Evolutionary conservation across 2,329 filamentous ascomycete genomes (phyloP).

Genomic region (Colletotrichum magnum): DNA sequence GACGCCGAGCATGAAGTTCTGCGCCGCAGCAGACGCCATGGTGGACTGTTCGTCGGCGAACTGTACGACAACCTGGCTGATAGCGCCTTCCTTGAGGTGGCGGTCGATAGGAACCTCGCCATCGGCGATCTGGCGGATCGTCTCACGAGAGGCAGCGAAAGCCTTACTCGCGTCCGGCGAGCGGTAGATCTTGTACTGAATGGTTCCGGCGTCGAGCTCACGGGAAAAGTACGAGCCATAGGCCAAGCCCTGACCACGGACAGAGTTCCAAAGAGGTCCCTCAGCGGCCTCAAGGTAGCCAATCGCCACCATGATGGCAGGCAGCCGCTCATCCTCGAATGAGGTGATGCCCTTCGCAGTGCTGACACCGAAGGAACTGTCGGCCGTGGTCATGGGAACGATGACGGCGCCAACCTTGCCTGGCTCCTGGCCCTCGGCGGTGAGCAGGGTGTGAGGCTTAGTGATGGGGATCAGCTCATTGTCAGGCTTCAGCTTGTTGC

Average conservation of each 20-base stretch:
- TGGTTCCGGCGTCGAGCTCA: constrained; percentile 82
- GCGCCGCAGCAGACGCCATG: constrained; percentile 83
- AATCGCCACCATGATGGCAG: constrained; percentile 88
- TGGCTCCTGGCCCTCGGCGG: constrained; percentile 79
- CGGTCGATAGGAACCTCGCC: constrained; percentile 82
- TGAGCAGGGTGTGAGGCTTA: constrained; percentile 79
- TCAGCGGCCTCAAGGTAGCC: constrained; percentile 95
- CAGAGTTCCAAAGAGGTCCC: constrained; percentile 93
- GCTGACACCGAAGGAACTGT: constrained; percentile 89
- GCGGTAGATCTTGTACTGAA: constrained; percentile 90
- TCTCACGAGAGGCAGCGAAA: constrained; percentile 80
- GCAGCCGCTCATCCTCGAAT: constrained; percentile 82
- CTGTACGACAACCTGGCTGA: constrained; percentile 87
- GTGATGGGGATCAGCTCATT: constrained; percentile 75
- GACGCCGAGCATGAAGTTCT: constrained; percentile 87
- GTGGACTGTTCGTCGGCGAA: constrained; percentile 93
- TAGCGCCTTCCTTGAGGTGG: constrained; percentile 88
- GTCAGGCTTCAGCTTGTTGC: constrained; percentile 61
- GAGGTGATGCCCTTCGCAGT: constrained; percentile 81
- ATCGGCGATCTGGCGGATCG: constrained; percentile 81
- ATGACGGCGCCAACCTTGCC: constrained; percentile 83
- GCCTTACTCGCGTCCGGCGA: constrained; percentile 92
- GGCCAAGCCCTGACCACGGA: constrained; percentile 92
- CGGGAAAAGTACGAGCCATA: constrained; percentile 88
- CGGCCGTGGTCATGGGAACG: constrained; percentile 91